Percentiles rank a stretch among this genome's conserved stretches.
phyloP scores from a whole-genome alignment of 139 green algal genomes.

The Volvox reticuliferus region DNA sequence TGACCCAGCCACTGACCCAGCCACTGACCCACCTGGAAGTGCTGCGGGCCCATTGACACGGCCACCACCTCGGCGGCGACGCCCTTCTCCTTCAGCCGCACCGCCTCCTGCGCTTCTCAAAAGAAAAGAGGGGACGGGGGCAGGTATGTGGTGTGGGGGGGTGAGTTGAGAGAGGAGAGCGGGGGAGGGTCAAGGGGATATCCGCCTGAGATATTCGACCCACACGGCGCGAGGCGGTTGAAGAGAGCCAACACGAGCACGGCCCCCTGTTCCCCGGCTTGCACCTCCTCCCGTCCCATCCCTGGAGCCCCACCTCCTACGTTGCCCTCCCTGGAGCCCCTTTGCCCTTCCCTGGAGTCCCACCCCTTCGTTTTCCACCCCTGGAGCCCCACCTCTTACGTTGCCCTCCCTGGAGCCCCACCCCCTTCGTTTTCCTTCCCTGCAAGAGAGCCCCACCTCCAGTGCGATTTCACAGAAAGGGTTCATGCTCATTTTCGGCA shows the following conservation, averaged over 20 bases:
- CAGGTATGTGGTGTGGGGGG: background rate
- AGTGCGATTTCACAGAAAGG: conserved; percentile 98
- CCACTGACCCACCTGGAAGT: conserved; percentile 66
- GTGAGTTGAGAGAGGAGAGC: background rate
- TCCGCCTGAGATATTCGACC: no score
- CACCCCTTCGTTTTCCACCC: background rate
- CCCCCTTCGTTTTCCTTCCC: background rate
- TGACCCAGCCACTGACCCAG: background rate
- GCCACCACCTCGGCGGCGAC: conserved; percentile 87
- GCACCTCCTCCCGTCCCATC: background rate
- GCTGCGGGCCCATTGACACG: conserved; percentile 82
- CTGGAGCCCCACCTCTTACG: background rate
- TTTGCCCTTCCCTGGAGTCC: background rate
- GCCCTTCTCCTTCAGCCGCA: conserved; percentile 86
- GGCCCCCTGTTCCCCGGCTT: background rate
- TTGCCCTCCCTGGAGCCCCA: no score
- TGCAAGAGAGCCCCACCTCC: conserved; percentile 65
- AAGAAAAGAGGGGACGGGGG: no score
- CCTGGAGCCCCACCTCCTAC: background rate
- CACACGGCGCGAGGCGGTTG: no score
- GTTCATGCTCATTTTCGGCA: conserved; percentile 95
- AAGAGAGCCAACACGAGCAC: background rate
- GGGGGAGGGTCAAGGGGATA: no score
- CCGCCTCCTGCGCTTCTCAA: conserved; percentile 78
- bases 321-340: no score